phyloP scores from a whole-genome alignment of 805 yeast species.

The Cyberlindnera suaveolens region DNA sequence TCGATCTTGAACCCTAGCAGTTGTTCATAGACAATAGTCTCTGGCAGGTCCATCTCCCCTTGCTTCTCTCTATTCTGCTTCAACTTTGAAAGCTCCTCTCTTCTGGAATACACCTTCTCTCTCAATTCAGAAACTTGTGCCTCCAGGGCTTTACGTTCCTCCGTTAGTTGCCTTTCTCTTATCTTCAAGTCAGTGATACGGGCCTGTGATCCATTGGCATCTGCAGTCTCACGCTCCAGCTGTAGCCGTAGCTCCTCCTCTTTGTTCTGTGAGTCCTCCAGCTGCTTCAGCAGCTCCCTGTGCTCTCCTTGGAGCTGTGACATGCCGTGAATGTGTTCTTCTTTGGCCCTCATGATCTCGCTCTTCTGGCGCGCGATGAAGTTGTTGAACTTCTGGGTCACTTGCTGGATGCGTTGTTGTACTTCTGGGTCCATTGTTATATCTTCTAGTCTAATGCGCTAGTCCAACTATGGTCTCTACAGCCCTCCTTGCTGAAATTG shows the following conservation, averaged over 20 bases:
- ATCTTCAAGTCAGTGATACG: slow-evolving; percentile 26
- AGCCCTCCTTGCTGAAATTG: too few relatives aligned
- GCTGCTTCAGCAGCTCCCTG: slow-evolving; percentile 23
- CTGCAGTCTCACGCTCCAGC: slow-evolving; percentile 10
- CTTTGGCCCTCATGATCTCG: slow-evolving; percentile 28
- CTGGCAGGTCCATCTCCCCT: slow-evolving; percentile 42
- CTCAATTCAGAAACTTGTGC: slow-evolving; percentile 29
- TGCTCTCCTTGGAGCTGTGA: slow-evolving; percentile 29
- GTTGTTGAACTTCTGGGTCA: slow-evolving; percentile 32
- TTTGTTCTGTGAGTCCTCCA: slow-evolving; percentile 4
- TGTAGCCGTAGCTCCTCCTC: slow-evolving; percentile 9
- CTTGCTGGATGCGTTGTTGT: slow-evolving; percentile 31
- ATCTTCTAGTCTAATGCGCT: too few relatives aligned
- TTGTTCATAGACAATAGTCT: slow-evolving; percentile 44
- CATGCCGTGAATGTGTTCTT: slow-evolving; percentile 27
- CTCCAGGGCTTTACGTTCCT: slow-evolving; percentile 25
- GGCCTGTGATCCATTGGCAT: slow-evolving; percentile 30
- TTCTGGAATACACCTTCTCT: slow-evolving; percentile 24
- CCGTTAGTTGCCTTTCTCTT: slow-evolving; percentile 30
- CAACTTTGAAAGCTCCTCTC: slow-evolving; percentile 28
- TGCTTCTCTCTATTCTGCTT: slow-evolving; percentile 36
- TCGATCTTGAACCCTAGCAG: slow-evolving; percentile 51
- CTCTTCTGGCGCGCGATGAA: slow-evolving; percentile 29
- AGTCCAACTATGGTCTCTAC: too few relatives aligned
- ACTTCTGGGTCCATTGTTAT: slow-evolving; percentile 25